Evolutionary conservation across 768 basidiomycete genomes (phyloP), one percentile per base, ranked within the genome.

Genomic region (Rubroboletus pulcherrimus): DNA sequence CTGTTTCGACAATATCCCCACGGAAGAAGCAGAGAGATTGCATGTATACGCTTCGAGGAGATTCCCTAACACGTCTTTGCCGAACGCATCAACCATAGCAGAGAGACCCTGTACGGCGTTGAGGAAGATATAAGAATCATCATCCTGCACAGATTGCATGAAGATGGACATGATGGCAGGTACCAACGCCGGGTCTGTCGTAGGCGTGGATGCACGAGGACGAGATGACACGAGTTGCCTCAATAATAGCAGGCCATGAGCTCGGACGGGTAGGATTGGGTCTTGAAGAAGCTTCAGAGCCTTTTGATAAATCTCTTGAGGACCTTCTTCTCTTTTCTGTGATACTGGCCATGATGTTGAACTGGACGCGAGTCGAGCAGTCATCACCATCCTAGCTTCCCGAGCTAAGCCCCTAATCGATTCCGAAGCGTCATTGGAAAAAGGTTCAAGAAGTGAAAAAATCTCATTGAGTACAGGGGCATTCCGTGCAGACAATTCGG

Each of bases 81-180:
- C 71, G 56, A 85, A 83, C 2, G 76, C 77, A 63, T 93, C 86
- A 0, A 88, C 93, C 81, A 98, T 86, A 5, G 81, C 84, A n/a
- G 87, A 82, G 1, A 98, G 78, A 0, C 95, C 95, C 63, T 94
- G 91, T 14, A 96, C 87, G 1, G 90, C 93, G 65, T 93, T 93
- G 50, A 98, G 75, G 66, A 93, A 98, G 52, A 98, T 84, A 70
- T 93, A 98, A n/a, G 91, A 93, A 65, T 98, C 96, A 38, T 94
- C 89, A 57, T 97, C 93, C 65, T 92, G 88, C 6, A 95, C 72
- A 0, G 86, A 81, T 65, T 91, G 85, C 58, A 95, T 70, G 68
- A 98, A 96, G 52, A 97, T 87, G 30, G 89, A 88, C 44, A 94
- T 73, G 60, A 98, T 91, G 0, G 87, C 89, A 7, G 93, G 93